Conservation (phyloP, 805 yeast species). For the Saturnispora sekii region DNA sequence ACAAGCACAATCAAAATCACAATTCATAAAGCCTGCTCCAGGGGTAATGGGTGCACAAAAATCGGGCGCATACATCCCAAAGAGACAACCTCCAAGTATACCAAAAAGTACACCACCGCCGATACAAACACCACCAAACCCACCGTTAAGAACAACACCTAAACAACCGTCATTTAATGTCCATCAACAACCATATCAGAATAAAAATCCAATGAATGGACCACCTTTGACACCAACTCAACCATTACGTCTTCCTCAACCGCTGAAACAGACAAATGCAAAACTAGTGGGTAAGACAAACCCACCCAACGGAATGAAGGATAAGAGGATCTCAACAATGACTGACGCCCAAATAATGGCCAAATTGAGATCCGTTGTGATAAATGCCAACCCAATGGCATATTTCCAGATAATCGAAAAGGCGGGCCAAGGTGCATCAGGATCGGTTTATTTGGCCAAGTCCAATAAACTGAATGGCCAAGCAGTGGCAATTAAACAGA, state of each 20-base stretch:
- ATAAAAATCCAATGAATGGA: conserved; percentile 14
- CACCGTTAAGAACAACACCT: conserved; percentile 1
- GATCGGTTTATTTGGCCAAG: conserved; percentile 85
- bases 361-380: conserved; percentile 73
- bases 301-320: conserved; percentile 13
- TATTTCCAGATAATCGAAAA: conserved; percentile 66
- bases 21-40: no score
- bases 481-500: conserved; percentile 92
- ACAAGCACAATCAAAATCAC: conserved; percentile 16
- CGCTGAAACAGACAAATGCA: conserved; percentile 18
- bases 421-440: conserved; percentile 98
- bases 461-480: conserved; percentile 39
- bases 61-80: conserved; percentile 24
- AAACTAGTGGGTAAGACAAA: conserved; percentile 10
- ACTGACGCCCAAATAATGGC: conserved; percentile 84
- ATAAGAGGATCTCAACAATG: conserved; percentile 50
- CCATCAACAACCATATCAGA: conserved; percentile 12
- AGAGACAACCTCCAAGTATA: conserved; percentile 30
- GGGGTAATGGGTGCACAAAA: neutral
- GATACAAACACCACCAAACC: conserved; percentile 1
- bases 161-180: neutral
- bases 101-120: conserved; percentile 9
- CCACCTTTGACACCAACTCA: conserved; percentile 31
- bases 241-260: conserved; percentile 15
- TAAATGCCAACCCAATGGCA: conserved; percentile 77